Conservation (phyloP, 345 rosid species). For the Lumnitzera racemosa region DNA sequence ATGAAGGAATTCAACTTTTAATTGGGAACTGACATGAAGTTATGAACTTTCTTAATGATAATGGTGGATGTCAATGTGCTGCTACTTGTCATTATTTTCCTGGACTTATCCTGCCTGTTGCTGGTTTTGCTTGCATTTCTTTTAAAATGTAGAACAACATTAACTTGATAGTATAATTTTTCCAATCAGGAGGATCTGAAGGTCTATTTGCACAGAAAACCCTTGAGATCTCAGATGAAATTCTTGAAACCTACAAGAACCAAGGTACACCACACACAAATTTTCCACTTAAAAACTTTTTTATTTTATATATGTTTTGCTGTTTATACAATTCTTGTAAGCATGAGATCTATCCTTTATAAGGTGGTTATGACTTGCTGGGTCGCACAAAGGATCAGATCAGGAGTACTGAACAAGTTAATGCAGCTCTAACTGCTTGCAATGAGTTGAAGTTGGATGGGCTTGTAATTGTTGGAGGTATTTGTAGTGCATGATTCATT, state of each 20-base stretch:
- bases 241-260: constrained; percentile 82
- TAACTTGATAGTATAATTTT: neutral
- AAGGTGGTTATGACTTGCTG: constrained; percentile 94
- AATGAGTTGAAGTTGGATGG: constrained; percentile 84
- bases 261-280: constrained; percentile 50
- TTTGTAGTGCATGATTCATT: constrained; percentile 8
- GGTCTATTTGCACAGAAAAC: constrained; percentile 95
- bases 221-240: constrained; percentile 72
- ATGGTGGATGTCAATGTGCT: no score
- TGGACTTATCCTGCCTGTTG: neutral
- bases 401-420: constrained; percentile 92
- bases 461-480: constrained; percentile 96
- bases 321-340: neutral
- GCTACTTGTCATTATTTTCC: neutral
- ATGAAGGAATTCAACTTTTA: no score
- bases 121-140: no score
- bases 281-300: constrained; percentile 2
- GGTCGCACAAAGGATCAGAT: constrained; percentile 98
- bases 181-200: constrained; percentile 79
- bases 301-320: constrained; percentile 3
- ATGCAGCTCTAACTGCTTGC: constrained; percentile 76
- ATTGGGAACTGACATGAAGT: no score
- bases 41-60: no score
- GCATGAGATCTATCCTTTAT: constrained; percentile 9
- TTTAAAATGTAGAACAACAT: neutral